Percentiles rank a stretch among this genome's conserved stretches.
phyloP scores from a whole-genome alignment of 2,329 filamentous ascomycete genomes.

The Colletotrichum tropicale region DNA sequence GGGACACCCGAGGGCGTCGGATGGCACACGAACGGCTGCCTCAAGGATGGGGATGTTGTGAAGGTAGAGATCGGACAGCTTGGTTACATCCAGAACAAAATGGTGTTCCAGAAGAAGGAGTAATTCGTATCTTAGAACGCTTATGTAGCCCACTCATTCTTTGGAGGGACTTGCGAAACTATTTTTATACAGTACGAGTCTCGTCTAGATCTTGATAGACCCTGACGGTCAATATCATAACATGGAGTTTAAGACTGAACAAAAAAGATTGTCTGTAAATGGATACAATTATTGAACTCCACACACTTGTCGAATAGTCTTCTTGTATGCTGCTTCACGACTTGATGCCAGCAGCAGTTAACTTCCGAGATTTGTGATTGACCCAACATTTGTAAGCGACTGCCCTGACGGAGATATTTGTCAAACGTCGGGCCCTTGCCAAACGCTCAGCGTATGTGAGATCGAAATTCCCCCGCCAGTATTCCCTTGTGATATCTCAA shows the following conservation, averaged over 20 bases:
- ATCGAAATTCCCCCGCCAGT: neutral
- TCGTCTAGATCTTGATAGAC: neutral
- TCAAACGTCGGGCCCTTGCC: neutral
- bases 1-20: slow-evolving; percentile 43
- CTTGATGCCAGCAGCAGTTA: neutral
- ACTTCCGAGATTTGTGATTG: neutral
- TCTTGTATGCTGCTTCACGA: neutral
- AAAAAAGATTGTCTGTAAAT: neutral
- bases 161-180: neutral
- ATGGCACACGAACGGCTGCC: neutral
- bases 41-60: neutral
- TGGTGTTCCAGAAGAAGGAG: neutral
- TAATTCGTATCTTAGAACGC: neutral
- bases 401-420: neutral
- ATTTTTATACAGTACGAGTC: neutral
- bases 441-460: neutral
- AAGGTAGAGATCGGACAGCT: neutral
- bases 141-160: neutral
- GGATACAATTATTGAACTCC: neutral
- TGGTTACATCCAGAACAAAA: neutral
- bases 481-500: neutral
- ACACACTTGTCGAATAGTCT: neutral
- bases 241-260: neutral
- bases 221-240: neutral
- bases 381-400: neutral